phyloP scores from a whole-genome alignment of 305 asterid species.

The Nicotiana rustica region DNA sequence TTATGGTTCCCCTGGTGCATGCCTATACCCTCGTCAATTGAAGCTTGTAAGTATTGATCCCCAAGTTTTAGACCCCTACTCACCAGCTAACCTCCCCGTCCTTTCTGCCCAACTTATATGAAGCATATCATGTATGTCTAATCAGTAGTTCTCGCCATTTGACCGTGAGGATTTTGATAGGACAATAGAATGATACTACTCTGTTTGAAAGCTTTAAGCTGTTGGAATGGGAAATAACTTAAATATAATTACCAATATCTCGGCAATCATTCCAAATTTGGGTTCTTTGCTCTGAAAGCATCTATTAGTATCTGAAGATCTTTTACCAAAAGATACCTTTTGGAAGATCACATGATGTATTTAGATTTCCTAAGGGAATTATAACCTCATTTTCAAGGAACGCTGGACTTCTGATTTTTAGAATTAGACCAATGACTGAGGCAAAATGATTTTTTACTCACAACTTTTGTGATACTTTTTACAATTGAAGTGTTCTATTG shows the following conservation, averaged over 20 bases:
- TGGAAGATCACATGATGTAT: constrained; percentile 17
- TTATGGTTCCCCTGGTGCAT: constrained; percentile 89
- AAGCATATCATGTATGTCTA: constrained; percentile 23
- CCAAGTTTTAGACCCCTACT: neutral
- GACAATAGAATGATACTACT: constrained; percentile 10
- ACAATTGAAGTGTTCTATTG: constrained; percentile 29
- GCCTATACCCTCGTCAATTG: constrained; percentile 79
- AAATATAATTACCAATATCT: neutral
- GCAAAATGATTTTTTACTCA: constrained; percentile 9
- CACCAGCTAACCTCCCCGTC: neutral
- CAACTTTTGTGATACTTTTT: neutral
- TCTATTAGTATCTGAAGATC: constrained; percentile 9
- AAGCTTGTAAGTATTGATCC: constrained; percentile 64
- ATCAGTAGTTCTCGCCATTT: constrained; percentile 12
- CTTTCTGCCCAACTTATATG: constrained; percentile 10
- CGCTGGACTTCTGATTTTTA: neutral
- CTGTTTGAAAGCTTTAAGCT: constrained; percentile 17
- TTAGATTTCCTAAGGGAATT: constrained; percentile 16
- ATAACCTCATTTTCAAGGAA: neutral
- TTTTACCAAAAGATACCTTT: neutral
- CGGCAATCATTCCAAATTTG: constrained; percentile 10
- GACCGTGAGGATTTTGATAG: constrained; percentile 1
- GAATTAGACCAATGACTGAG: constrained; percentile 8
- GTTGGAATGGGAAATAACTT: constrained; percentile 12
- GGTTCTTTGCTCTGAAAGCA: constrained; percentile 7